Base-by-base conservation (phyloP, 2,329 filamentous ascomycete genomes). In the Amesomyces nigricolor region DNA sequence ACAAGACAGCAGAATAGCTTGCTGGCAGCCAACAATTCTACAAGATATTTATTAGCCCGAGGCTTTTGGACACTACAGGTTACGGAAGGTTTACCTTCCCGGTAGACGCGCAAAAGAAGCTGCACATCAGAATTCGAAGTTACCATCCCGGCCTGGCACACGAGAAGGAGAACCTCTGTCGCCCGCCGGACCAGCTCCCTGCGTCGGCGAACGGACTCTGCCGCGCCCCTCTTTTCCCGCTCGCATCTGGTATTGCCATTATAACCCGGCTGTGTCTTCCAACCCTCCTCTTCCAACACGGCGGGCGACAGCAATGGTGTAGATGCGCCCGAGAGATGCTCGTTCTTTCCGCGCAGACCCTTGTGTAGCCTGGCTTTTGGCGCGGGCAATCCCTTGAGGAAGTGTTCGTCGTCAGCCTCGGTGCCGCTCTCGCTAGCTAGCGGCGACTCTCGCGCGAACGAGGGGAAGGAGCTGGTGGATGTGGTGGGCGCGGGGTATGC, bases 331-430 rank as follows among this genome's bases (percentile, higher is more conserved):
- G 83, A 85, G 2, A 79, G 64, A 3, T 65, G 67, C 64, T 79
- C 84, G 62, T 81, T 78, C 56, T 70, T 72, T 56, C 81, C 85
- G 57, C 87, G 80, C 47, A 96, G 71, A 7, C 91, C 91, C 72
- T 96, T 96, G 67, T 88, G 86, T 32, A 83, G 77, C 58, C 83
- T 80, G 8, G 79, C 63, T n/a, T 79, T 86, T 2, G 91, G 88
- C 2, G 91, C 89, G 1, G 92, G 91, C 19, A 96, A 74, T 0
- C 91, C 88, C 68, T 87, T 94, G 54, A 96, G 76, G 63, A 92
- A 86, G 60, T 91, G 88, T 70, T 97, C 92, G 73, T 97, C 92
- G 65, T 96, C 92, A 39, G 92, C 92, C 68, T 97, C 92, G 16
- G 91, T 95, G 22, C 92, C 92, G 68, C 91, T 96, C 63, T 96